Evolutionary conservation across 1,139 yeast species (phyloP).

Genomic region (Magnusiomyces ingens): DNA sequence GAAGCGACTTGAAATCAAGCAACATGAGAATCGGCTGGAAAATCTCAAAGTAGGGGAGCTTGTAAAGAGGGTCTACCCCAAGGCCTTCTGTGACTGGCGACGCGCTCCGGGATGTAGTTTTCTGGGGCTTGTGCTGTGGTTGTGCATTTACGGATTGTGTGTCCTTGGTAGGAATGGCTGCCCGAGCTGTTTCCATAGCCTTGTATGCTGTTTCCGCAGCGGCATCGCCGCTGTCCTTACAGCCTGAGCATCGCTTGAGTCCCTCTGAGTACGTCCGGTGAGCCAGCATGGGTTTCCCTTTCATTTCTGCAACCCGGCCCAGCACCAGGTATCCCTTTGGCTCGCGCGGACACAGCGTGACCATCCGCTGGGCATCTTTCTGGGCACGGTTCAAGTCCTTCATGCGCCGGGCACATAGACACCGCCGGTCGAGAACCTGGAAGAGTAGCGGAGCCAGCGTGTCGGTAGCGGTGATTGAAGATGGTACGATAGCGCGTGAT

Average conservation of each 20-base stretch:
- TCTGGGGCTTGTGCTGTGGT: too few relatives aligned
- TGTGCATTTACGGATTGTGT: too few relatives aligned
- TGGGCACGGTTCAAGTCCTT: not conserved
- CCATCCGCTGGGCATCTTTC: not conserved
- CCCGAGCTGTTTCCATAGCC: not conserved
- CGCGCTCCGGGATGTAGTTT: too few relatives aligned
- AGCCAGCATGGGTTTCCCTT: not conserved
- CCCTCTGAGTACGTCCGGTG: not conserved
- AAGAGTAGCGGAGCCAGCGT: not conserved
- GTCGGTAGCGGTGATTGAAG: not conserved
- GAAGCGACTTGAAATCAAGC: not conserved
- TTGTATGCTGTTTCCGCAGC: not conserved
- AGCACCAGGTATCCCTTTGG: not conserved
- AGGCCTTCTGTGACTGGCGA: too few relatives aligned
- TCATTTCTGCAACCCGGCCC: not conserved
- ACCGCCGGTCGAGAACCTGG: not conserved
- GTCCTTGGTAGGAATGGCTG: not conserved
- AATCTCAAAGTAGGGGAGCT: slow-evolving; percentile 1
- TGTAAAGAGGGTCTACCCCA: not conserved
- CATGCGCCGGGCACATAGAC: not conserved
- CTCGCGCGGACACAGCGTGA: not conserved
- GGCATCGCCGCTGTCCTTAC: not conserved
- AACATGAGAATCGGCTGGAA: not conserved
- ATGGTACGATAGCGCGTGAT: not conserved
- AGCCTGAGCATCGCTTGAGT: not conserved